Evolutionary conservation across 352 stramenopile genomes (phyloP).

Genomic region (Pythium sp.): DNA sequence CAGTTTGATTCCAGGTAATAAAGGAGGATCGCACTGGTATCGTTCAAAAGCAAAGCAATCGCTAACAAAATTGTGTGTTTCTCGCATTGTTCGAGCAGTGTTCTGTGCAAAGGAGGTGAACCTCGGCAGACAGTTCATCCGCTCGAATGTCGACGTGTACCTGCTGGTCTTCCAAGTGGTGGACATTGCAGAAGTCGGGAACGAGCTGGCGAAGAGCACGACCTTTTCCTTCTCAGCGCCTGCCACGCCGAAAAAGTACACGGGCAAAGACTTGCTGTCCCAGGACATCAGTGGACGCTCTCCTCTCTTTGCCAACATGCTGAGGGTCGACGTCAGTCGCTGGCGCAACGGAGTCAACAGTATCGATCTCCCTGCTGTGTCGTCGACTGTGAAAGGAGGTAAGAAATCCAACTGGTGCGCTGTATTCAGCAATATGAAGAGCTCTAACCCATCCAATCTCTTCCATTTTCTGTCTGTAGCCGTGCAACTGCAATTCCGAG

Average conservation of each 20-base stretch:
- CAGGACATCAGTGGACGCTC: conserved; percentile 26
- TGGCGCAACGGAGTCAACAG: conserved; percentile 47
- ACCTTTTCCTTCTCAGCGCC: conserved; percentile 41
- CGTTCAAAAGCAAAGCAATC: neutral
- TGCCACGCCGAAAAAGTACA: conserved; percentile 15
- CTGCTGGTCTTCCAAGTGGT: conserved; percentile 65
- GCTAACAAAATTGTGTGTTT: conserved; percentile 4
- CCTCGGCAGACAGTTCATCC: conserved; percentile 47
- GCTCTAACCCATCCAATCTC: neutral
- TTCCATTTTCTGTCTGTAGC: conserved; percentile 2
- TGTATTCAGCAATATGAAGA: neutral
- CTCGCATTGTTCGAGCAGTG: conserved; percentile 21
- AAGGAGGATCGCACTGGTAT: neutral
- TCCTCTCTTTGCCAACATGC: conserved; percentile 64
- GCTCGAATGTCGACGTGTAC: conserved; percentile 37
- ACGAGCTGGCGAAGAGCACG: conserved; percentile 31
- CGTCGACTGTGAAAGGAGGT: conserved; percentile 48
- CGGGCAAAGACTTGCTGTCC: conserved; percentile 48
- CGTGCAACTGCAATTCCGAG: conserved; percentile 23
- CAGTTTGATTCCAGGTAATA: conserved; percentile 53
- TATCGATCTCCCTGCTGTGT: conserved; percentile 52
- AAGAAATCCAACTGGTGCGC: conserved; percentile 8
- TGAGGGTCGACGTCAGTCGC: conserved; percentile 44
- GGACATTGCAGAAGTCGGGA: conserved; percentile 47
- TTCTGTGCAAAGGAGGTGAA: conserved; percentile 57